A percentile compares a stretch with the other conserved stretches of the same genome.
Conservation (phyloP, 2,329 filamentous ascomycete species). For the Ascocoryne sarcoides region DNA sequence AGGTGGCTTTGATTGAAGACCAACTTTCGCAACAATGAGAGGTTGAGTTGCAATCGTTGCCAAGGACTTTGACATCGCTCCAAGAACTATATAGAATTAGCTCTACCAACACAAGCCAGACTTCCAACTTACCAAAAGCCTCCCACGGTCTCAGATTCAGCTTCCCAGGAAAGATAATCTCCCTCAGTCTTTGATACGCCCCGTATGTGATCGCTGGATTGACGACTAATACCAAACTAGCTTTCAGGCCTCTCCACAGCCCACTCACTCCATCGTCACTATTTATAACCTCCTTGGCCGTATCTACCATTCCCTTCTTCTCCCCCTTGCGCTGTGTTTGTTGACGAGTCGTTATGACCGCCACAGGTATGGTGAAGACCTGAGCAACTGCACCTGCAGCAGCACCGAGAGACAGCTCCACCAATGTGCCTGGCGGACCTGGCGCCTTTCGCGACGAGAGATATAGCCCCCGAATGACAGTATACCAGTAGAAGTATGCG, state of each 20-base stretch:
- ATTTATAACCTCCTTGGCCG: slow-evolving; percentile 78
- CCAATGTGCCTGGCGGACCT: slow-evolving; percentile 64
- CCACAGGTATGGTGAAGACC: slow-evolving; percentile 91
- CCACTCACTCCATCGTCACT: slow-evolving; percentile 85
- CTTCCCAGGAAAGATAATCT: slow-evolving; percentile 68
- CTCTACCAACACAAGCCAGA: not conserved
- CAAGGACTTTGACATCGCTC: slow-evolving; percentile 84
- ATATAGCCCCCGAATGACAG: slow-evolving; percentile 75
- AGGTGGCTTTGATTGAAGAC: slow-evolving; percentile 87
- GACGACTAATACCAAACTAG: slow-evolving; percentile 87
- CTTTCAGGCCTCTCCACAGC: slow-evolving; percentile 91
- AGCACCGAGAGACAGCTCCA: slow-evolving; percentile 79
- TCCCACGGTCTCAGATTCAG: slow-evolving; percentile 70
- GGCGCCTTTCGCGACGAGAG: slow-evolving; percentile 48
- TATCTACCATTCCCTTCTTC: slow-evolving; percentile 78
- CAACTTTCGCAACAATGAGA: slow-evolving; percentile 95
- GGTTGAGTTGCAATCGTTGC: slow-evolving; percentile 91
- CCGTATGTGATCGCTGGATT: slow-evolving; percentile 98
- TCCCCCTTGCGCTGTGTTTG: slow-evolving; percentile 84
- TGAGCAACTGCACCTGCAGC: slow-evolving; percentile 85
- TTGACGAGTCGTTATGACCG: slow-evolving; percentile 90
- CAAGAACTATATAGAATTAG: slow-evolving; percentile 54
- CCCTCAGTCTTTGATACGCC: slow-evolving; percentile 83
- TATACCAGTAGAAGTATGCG: slow-evolving; percentile 99
- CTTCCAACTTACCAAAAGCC: slow-evolving; percentile 68